Evolutionary conservation across 148 eudicot genomes (phyloP), one percentile per base, ranked within the genome.

Genomic region (Dysphania ambrosioides): DNA sequence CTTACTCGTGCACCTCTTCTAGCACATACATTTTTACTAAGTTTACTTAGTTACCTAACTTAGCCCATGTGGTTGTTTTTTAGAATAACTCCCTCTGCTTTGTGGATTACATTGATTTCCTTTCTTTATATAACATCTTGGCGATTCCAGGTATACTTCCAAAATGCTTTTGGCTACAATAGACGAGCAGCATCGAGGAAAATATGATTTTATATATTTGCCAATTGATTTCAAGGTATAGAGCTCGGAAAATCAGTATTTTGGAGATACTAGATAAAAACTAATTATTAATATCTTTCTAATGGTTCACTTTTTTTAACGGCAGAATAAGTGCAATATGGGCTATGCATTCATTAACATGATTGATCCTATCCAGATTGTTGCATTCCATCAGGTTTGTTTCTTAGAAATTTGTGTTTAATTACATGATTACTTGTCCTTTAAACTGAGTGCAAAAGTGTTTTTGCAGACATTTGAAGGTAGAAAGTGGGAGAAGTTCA

Each of bases 291-390:
- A 3, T 44, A n/a, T n/a, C 11, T 40, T 66, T 71, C 60, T 44
- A 80, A 82, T 67, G 9, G 29, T 6, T 30, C 27, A 6, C 53
- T 36, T 67, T 38, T 56, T 57, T 58, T n/a, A 47, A 56, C 74
- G 72, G 73, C 96, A 90, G 92, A 90, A 90, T 77, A 90, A 90
- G 78, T 88, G 96, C 85, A 90, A 90, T 73, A 87, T 90, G 84
- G 96, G 96, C 69, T 90, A 90, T 66, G 96, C 92, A 38, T 90
- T 90, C 80, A 90, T 90, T 83, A 90, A 90, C 78, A 80, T 90
- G 89, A 79, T 80, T 44, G 90, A 90, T 79, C 92, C 92, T 63
- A 82, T 82, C 75, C 82, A 85, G 60, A 84, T 90, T 55, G 81
- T 85, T 27, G 73, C 84, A n/a, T 85, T 90, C 72, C 81, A 87